Base-by-base conservation (phyloP, 1,139 yeast genomes). In the Kurtzmaniella quercitrusa region DNA sequence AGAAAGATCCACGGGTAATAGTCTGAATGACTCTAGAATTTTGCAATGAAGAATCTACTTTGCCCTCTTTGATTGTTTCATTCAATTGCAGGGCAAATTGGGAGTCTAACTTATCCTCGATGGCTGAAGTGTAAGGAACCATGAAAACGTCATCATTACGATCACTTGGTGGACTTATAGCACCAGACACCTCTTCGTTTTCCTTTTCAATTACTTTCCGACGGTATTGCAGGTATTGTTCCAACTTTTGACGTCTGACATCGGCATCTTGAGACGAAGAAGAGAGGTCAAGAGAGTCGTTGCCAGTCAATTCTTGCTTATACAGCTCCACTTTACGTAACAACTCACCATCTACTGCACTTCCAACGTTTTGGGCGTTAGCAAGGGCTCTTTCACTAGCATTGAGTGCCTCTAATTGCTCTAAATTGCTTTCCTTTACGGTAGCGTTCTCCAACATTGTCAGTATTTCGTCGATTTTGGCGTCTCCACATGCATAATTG, bases 51-150 rank as follows among this genome's bases (percentile, higher is more conserved):
- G 83, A 73, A 52, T 83, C 83, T 41, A 82, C 66, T 49, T 79
- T 81, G 31, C 89, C 77, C 58, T 84, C 75, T 44, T 73, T 71
- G 45, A 83, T 78, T 16, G 80, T 75, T 48, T 75, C 78, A 51
- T 81, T 81, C 52, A 85, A 66, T 46, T 70, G 65, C 25, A 74
- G 77, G 0, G 90, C 90, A 52, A 82, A 71, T 53, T 78, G 82
- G 25, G 81, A 74, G 58, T 85, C 91, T 46, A 77, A 68, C 50
- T 77, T 76, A 56, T 82, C 88, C 60, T 85, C 93, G 31, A 75
- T 75, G 31, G 85, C 90, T 5, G 85, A 77, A 1, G 91, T 83
- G 57, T 85, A 85, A 1, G 90, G 90, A 18, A 77, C 72, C 71
- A 72, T 63, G 47, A 72, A 73, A 39, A 64, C 72, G 31, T 63